These are phyloP conservation scores for Trichosporon sp. DNA, from an alignment of 1,284 basidiomycete species.

Conservation along the genomic window DNA sequence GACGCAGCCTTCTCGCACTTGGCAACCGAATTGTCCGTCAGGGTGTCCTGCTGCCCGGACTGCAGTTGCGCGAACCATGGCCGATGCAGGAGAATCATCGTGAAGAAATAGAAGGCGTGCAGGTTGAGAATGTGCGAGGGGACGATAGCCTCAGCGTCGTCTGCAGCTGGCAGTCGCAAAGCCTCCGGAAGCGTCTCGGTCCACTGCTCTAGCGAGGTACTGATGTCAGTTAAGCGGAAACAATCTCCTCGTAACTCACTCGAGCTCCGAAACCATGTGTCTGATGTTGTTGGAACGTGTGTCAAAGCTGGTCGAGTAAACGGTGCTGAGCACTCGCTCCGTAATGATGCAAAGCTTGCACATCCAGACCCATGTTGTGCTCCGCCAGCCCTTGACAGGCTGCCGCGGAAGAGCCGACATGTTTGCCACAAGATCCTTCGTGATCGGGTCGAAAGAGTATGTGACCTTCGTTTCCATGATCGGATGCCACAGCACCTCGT, in stretches of 20 bases:
- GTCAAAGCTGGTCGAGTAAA: slow-evolving; percentile 20
- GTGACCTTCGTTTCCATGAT: slow-evolving; percentile 13
- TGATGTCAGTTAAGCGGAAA: slow-evolving; percentile 1
- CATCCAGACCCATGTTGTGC: slow-evolving; percentile 24
- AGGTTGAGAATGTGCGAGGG: slow-evolving; percentile 28
- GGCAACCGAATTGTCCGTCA: slow-evolving; percentile 8
- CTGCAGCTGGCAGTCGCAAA: slow-evolving; percentile 10
- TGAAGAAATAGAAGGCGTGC: slow-evolving; percentile 25
- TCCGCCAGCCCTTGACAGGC: slow-evolving; percentile 21
- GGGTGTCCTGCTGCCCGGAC: not conserved
- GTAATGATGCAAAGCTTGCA: slow-evolving; percentile 22
- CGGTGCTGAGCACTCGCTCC: slow-evolving; percentile 21
- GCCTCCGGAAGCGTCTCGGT: slow-evolving; percentile 20
- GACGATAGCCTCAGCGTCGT: slow-evolving; percentile 6
- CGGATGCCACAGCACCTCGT: slow-evolving; percentile 23
- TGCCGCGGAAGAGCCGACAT: slow-evolving; percentile 4
- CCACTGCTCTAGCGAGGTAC: slow-evolving; percentile 20
- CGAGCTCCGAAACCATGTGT: slow-evolving; percentile 18
- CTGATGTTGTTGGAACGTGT: slow-evolving; percentile 14
- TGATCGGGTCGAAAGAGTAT: slow-evolving; percentile 10
- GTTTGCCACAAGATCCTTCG: slow-evolving; percentile 10
- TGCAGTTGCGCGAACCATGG: slow-evolving; percentile 21
- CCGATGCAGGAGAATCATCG: slow-evolving; percentile 28
- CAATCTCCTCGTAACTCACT: not conserved
- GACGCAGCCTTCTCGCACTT: slow-evolving; percentile 19